Evolutionary conservation across 768 basidiomycete species (phyloP), one percentile per base, ranked within the genome.

Genomic region (Clitopilus hobsonii): DNA sequence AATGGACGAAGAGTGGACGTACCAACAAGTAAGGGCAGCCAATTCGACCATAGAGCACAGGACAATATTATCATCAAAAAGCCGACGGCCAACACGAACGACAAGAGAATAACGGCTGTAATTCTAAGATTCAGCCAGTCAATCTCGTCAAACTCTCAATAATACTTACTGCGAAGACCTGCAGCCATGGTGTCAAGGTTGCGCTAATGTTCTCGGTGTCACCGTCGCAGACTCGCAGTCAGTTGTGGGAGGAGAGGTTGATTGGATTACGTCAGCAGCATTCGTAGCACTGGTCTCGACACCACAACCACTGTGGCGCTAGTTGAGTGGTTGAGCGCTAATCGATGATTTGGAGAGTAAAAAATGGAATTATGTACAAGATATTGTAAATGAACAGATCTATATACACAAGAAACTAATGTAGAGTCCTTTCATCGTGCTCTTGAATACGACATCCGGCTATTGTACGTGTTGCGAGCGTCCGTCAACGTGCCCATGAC

Each of bases 1-100:
- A 45, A 23, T 5, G 5, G 10, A 45, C 4, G 3, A 18, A 6
- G 13, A 18, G 29, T 20, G 18, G 18, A 77, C 90, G 59, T 62
- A 97, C 97, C 97, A 60, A 98, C 96, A 60, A 98, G 80, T 51
- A 99, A 78, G 28, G 97, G 97, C 20, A 98, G 78, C 97, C 97
- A 99, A 69, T 99, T 99, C 13, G 84, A 74, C 88, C 89, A 98
- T 26, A 98, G 75, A 6, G 97, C 97, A 68, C 97, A 98, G 1
- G 93, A 93, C 22, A 99, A 86, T 69, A 99, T 99, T 65, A 98
- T 91, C 66, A 98, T 83, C 55, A 99, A 75, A 76, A 99, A 99
- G n/a, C 97, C 97, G 14, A 96, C 82, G 5, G 97, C 97, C 50
- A 99, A 87, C 52, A 98, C 92, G 73, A 99, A 98, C 1, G 97